A percentile compares a stretch with the other conserved stretches of the same genome.
Conservation (phyloP, 305 asterid genomes). For the Solanum hybrid region DNA sequence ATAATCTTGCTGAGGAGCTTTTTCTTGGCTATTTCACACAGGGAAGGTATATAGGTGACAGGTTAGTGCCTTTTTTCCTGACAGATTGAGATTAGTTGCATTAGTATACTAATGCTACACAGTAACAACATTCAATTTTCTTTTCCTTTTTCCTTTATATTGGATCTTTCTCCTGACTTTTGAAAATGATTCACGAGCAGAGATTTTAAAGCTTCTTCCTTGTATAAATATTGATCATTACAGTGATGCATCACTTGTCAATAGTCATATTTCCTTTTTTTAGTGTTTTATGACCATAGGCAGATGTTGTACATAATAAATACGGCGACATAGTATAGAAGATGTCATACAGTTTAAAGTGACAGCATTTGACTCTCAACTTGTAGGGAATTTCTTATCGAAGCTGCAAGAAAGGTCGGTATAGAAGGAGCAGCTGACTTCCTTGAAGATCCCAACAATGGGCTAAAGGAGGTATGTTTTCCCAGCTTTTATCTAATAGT, state of each 20-base stretch:
- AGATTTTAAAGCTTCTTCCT: not conserved
- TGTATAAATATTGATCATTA: not conserved
- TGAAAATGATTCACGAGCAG: not conserved
- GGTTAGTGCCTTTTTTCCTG: conserved; percentile 27
- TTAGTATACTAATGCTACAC: not conserved
- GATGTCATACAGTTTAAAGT: not conserved
- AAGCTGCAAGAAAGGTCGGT: conserved; percentile 70
- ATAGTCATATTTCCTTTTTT: not conserved
- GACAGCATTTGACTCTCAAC: conserved; percentile 1
- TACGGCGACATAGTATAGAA: not conserved
- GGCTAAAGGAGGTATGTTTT: conserved; percentile 60
- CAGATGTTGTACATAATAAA: not conserved
- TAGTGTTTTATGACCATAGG: not conserved
- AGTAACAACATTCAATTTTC: not conserved
- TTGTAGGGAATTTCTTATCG: conserved; percentile 57
- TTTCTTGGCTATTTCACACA: conserved; percentile 61
- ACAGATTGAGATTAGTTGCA: not conserved
- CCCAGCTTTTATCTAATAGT: not conserved
- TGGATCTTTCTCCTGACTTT: not conserved
- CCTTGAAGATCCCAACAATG: conserved; percentile 78
- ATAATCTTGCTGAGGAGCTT: conserved; percentile 70
- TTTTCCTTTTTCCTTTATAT: not conserved
- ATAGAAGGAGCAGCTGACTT: conserved; percentile 86
- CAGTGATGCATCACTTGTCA: not conserved
- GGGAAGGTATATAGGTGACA: conserved; percentile 77